These are phyloP conservation scores for Ophiostoma tasmaniense DNA, from an alignment of 2,329 filamentous ascomycete genomes.

Conservation along the genomic window DNA sequence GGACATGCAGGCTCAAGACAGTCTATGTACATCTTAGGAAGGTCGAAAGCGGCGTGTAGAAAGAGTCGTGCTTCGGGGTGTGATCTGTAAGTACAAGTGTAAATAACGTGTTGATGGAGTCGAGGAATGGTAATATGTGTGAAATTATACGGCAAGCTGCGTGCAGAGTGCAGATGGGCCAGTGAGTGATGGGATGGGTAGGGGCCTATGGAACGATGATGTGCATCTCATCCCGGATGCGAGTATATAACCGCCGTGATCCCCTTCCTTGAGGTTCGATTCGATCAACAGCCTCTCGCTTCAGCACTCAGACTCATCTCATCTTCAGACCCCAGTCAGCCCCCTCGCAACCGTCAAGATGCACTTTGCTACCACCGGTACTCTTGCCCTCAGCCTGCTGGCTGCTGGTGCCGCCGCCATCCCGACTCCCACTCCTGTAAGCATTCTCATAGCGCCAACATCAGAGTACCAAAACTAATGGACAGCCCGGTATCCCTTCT, in stretches of 20 bases:
- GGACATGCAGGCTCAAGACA: background rate
- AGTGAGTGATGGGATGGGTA: too few relatives aligned
- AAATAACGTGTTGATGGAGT: background rate
- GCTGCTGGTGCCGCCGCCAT: background rate
- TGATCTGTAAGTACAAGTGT: background rate
- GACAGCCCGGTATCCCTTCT: conserved; percentile 54
- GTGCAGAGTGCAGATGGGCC: too few relatives aligned
- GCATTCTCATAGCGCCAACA: background rate
- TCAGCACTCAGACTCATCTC: background rate
- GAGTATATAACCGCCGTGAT: background rate
- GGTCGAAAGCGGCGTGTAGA: conserved; percentile 3
- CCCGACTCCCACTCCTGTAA: background rate
- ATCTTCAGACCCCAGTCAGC: background rate
- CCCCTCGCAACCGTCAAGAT: background rate
- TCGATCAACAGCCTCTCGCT: background rate
- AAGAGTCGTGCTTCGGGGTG: background rate
- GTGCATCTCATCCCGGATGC: background rate
- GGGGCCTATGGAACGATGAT: background rate
- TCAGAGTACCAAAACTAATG: background rate
- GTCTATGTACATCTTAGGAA: background rate
- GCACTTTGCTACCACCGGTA: background rate
- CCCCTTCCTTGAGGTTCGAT: background rate
- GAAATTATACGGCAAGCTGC: too few relatives aligned
- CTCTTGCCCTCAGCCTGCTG: conserved; percentile 4
- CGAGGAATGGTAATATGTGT: too few relatives aligned